Evolutionary conservation across 2,329 filamentous ascomycete genomes (phyloP).

Genomic region (Metarhizium robertsii): DNA sequence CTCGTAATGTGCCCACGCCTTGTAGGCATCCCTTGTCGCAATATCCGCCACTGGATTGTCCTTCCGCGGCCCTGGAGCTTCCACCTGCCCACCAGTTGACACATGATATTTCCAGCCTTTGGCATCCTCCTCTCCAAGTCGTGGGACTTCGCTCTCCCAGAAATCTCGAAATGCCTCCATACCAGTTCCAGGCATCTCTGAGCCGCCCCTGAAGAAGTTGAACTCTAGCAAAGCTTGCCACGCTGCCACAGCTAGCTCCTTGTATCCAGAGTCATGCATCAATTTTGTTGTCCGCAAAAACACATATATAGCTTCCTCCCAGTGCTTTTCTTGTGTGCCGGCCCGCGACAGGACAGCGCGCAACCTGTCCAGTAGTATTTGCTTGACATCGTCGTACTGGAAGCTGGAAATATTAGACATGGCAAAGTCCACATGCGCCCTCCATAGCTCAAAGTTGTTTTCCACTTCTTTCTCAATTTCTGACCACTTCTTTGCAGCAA

Average conservation of each 20-base stretch:
- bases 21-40: constrained; percentile 35
- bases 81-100: constrained; percentile 22
- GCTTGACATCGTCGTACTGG: constrained; percentile 55
- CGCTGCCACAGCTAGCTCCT: constrained; percentile 64
- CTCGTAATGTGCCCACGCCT: constrained; percentile 47
- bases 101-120: constrained; percentile 59
- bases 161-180: constrained; percentile 54
- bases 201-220: constrained; percentile 43
- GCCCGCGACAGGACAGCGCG: constrained; percentile 9
- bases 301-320: constrained; percentile 47
- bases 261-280: constrained; percentile 66
- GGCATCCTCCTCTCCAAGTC: constrained; percentile 66
- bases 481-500: constrained; percentile 56
- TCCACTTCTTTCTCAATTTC: constrained; percentile 25
- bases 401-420: constrained; percentile 61
- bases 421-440: constrained; percentile 60
- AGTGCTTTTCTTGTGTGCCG: constrained; percentile 5
- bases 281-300: constrained; percentile 68
- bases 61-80: constrained; percentile 28
- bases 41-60: constrained; percentile 4
- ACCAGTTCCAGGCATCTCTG: constrained; percentile 14
- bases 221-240: constrained; percentile 81
- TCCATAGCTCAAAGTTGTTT: constrained; percentile 55
- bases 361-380: constrained; percentile 47
- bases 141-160: constrained; percentile 76